Percentiles rank a stretch among this genome's conserved stretches.
Conservation (phyloP, 2,329 filamentous ascomycete genomes). For the Fusarium keratoplasticum region DNA sequence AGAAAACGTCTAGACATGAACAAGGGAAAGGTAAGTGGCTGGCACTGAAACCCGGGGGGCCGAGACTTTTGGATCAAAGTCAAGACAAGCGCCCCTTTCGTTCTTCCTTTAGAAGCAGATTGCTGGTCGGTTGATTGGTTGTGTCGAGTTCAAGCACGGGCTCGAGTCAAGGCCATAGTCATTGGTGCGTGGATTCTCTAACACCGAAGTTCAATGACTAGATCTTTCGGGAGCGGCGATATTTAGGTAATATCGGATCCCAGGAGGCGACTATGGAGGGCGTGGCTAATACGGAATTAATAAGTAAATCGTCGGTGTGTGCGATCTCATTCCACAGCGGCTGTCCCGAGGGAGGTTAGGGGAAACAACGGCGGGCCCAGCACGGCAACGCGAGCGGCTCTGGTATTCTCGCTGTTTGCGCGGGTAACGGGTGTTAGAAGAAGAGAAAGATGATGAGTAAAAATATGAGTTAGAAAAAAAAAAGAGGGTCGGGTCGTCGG, state of each 20-base stretch:
- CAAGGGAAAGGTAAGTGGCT: constrained; percentile 17
- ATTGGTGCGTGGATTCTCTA: not conserved
- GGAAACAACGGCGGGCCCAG: constrained; percentile 19
- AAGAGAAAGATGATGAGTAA: not conserved
- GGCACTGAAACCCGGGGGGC: constrained; percentile 14
- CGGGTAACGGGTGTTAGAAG: not conserved
- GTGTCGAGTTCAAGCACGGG: constrained; percentile 5
- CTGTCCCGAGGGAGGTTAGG: constrained; percentile 19
- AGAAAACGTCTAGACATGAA: constrained; percentile 17
- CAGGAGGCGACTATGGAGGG: constrained; percentile 26
- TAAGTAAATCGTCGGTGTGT: constrained; percentile 22
- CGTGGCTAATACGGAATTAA: constrained; percentile 26
- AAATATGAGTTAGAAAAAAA: not conserved
- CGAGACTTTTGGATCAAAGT: constrained; percentile 8
- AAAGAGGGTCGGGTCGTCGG: constrained; percentile 24
- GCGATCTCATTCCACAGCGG: constrained; percentile 40
- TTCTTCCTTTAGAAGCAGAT: not conserved
- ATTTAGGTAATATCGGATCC: constrained; percentile 32
- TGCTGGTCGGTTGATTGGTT: not conserved
- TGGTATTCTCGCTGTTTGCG: constrained; percentile 7
- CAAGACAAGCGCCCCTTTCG: constrained; percentile 16
- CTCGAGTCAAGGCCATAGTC: constrained; percentile 13
- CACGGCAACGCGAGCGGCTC: constrained; percentile 26
- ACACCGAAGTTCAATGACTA: not conserved
- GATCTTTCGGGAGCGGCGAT: constrained; percentile 28